These are phyloP conservation scores for Fusarium brevicatenulatum DNA, from an alignment of 2,329 filamentous ascomycete species.

Conservation along the genomic window DNA sequence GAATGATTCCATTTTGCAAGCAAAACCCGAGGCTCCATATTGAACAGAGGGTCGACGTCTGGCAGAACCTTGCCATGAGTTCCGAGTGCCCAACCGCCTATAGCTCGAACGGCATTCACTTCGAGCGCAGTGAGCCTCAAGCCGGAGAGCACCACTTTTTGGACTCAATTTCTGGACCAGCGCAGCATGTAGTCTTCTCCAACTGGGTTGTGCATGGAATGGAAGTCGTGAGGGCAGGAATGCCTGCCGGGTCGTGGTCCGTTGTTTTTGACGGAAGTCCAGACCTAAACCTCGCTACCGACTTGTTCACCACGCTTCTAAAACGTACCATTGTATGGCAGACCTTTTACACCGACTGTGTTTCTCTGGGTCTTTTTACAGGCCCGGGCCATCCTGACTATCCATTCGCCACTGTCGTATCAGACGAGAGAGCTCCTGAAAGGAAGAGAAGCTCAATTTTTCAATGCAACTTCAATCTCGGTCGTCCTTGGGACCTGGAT, in stretches of 20 bases:
- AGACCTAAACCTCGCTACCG: not conserved
- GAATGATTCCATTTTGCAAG: conserved; percentile 16
- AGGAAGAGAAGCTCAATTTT: not conserved
- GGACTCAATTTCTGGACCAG: not conserved
- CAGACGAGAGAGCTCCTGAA: not conserved
- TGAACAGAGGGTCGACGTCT: conserved; percentile 13
- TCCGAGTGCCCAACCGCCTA: fast-evolving
- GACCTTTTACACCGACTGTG: not conserved
- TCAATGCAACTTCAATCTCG: conserved; percentile 7
- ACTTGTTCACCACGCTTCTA: not conserved
- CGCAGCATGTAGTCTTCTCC: fast-evolving
- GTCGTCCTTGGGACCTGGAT: not conserved
- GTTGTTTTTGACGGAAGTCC: not conserved
- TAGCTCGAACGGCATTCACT: fast-evolving
- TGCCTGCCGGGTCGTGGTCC: not conserved
- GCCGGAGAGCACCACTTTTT: fast-evolving
- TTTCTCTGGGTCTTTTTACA: not conserved
- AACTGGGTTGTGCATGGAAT: not conserved
- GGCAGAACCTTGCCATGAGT: not conserved
- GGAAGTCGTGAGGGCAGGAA: not conserved
- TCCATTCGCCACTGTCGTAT: not conserved
- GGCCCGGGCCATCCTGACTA: not conserved
- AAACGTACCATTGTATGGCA: not conserved
- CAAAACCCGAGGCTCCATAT: conserved; percentile 12
- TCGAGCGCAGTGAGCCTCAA: fast-evolving